These are phyloP conservation scores for Boletellus sp. DNA, from an alignment of 768 basidiomycete species.

Conservation along the genomic window DNA sequence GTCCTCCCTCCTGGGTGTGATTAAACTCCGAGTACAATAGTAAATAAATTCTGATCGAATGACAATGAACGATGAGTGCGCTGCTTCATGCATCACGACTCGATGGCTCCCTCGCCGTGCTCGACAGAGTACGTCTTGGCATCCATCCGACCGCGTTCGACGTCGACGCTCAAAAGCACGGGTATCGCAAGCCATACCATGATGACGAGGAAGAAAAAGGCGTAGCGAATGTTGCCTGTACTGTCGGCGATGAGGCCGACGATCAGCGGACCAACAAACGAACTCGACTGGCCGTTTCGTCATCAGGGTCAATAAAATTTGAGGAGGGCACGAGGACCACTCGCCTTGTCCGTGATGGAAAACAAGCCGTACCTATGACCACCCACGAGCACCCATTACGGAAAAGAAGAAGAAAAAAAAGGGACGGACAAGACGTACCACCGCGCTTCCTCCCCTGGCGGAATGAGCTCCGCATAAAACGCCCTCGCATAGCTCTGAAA, in stretches of 20 bases:
- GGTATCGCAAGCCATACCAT: conserved; percentile 85
- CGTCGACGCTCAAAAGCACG: conserved; percentile 64
- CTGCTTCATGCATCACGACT: not conserved
- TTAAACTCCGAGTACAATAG: too few species aligned
- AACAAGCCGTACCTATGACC: conserved; percentile 62
- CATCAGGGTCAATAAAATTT: not conserved
- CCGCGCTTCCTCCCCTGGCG: conserved; percentile 82
- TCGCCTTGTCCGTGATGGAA: conserved; percentile 86
- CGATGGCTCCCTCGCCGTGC: not conserved
- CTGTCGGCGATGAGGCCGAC: conserved; percentile 85
- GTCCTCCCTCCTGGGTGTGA: too few species aligned
- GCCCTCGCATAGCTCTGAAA: conserved; percentile 90
- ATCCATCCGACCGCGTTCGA: conserved; percentile 58
- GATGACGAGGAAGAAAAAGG: conserved; percentile 80
- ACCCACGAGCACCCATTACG: too few species aligned
- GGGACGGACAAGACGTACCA: conserved; percentile 57
- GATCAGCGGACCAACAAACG: conserved; percentile 86
- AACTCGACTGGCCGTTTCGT: conserved; percentile 59
- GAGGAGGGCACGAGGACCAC: conserved; percentile 3
- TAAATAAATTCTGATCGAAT: too few species aligned
- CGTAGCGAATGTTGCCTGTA: conserved; percentile 89
- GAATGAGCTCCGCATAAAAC: conserved; percentile 83
- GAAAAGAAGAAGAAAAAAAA: not conserved
- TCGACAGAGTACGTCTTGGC: conserved; percentile 35
- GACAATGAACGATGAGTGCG: not conserved